Evolutionary conservation across 2,329 filamentous ascomycete genomes (phyloP), one percentile per base, ranked within the genome.

Genomic region (Colletotrichum musicola): DNA sequence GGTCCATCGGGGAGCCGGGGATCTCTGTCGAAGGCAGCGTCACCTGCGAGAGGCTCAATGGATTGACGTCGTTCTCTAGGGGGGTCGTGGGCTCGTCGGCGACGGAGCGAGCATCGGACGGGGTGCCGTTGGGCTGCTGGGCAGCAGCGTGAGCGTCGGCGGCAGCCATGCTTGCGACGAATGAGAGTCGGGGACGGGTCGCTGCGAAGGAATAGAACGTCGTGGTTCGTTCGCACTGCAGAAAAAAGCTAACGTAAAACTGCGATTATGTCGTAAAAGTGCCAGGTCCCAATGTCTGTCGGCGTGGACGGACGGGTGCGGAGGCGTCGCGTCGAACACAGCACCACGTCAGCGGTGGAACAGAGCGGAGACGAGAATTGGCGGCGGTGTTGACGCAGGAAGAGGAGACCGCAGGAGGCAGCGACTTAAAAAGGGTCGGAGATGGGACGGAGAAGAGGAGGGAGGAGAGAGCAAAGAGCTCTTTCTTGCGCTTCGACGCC

Each of bases 11-110:
- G 13, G 87, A 89, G 20, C 80, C 81, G 2, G 86, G 84, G 6
- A 80, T 81, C 73, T 88, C 86, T n/a, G 87, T 89, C 1, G 86
- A 87, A 12, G 85, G 84, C n/a, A 89, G 79, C 20, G 86, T 87
- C 42, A 83, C 80, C 69, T 89, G 86, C 16, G 86, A 88, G 9
- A 80, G 79, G 27, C 76, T 72, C 16, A 74, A 65, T 22, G 74
- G 57, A 6, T 72, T 71, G 9, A 74, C 74, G 38, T 74, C 70
- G 57, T 72, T 71, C 18, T 73, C 75, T 42, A 79, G 76, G 54
- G 76, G 75, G 42, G 79, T 82, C 40, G 75, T 74, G 42, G 79
- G 78, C 9, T 77, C 76, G 47, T 81, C 77, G 68, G 69, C 72
- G 49, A 71, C 72, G 10, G 64, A 55, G 49, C 64, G 68, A 54